Percentiles rank a stretch among this genome's conserved stretches.
These are phyloP conservation scores for Arthroderma sp. DNA, from an alignment of 2,329 filamentous ascomycete genomes.

Conservation along the genomic window DNA sequence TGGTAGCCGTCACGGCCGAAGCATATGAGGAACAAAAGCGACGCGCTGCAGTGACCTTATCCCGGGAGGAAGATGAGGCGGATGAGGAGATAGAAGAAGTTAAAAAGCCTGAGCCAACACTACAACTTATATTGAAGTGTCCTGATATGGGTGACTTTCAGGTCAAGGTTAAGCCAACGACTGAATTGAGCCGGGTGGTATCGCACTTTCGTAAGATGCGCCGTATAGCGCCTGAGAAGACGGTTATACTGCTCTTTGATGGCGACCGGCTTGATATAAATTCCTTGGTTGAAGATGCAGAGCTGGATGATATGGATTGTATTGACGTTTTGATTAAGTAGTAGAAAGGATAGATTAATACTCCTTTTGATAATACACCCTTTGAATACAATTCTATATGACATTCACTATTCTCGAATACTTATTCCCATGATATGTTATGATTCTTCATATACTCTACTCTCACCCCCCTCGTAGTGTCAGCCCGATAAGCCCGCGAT, in stretches of 20 bases:
- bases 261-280: conserved; percentile 56
- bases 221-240: conserved; percentile 37
- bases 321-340: conserved; percentile 59
- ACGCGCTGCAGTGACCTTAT: conserved; percentile 11
- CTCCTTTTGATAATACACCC: too few species aligned
- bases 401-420: not conserved
- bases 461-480: not conserved
- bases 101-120: conserved; percentile 8
- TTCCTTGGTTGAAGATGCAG: conserved; percentile 49
- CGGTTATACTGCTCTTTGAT: conserved; percentile 57
- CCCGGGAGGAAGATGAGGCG: conserved; percentile 8
- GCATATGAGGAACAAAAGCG: conserved; percentile 32
- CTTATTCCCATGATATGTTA: too few species aligned
- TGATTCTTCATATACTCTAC: not conserved
- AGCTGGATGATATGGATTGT: conserved; percentile 60
- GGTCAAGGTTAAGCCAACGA: conserved; percentile 34
- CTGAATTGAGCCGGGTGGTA: conserved; percentile 49
- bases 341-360: not conserved
- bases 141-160: conserved; percentile 39
- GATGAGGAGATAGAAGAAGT: conserved; percentile 17
- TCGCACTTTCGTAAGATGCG: conserved; percentile 46
- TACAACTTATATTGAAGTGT: conserved; percentile 40
- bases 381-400: too few species aligned
- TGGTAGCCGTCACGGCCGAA: conserved; percentile 65
- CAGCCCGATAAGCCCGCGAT: not conserved